Evolutionary conservation across 2,329 filamentous ascomycete species (phyloP), one percentile per base, ranked within the genome.

Genomic region (Lasiodiplodia citricola): DNA sequence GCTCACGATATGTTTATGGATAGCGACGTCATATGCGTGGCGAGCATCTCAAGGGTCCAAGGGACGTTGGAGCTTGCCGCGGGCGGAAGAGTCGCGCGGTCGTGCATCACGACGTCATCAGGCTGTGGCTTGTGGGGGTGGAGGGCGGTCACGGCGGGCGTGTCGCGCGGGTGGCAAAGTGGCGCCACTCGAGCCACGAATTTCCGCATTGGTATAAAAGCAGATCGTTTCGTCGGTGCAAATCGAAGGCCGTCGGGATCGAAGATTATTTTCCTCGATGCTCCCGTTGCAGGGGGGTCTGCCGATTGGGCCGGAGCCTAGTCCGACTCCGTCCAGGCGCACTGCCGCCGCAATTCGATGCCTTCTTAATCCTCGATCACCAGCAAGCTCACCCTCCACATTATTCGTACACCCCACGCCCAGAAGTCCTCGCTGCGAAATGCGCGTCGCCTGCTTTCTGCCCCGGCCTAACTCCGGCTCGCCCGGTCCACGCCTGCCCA

Each of bases 111-210:
- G 54, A 56, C 54, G 54, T 56, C 54, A 56, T 56, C 44, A n/a
- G 44, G 18, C 18, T 63, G 58, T 63, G 58, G 58, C 58, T 63
- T 63, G 41, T 51, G 58, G 58, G 41, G 58, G 35, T 41, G 10
- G 41, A 18, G 18, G 38, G 38, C 14, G 14, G 38, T 6, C 14
- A 7, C 18, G 6, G 44, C 41, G 31, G 31, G 7, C 16, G 18
- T 38, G 37, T 38, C 21, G 21, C 2, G 57, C 13, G 13, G 28
- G 57, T 60, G 57, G 57, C 57, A 60, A 63, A 63, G 44, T 47
- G 23, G 57, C 38, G 57, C 57, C 35, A 47, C 21, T 25, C 25
- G 41, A 63, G 58, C 58, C 58, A 63, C 58, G 41, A 63, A 37
- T 51, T 63, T 63, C 58, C 58, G 16, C 1, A 51, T 63, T 44